Conservation (phyloP, 805 yeast genomes). For the Metschnikowia lochheadii region DNA sequence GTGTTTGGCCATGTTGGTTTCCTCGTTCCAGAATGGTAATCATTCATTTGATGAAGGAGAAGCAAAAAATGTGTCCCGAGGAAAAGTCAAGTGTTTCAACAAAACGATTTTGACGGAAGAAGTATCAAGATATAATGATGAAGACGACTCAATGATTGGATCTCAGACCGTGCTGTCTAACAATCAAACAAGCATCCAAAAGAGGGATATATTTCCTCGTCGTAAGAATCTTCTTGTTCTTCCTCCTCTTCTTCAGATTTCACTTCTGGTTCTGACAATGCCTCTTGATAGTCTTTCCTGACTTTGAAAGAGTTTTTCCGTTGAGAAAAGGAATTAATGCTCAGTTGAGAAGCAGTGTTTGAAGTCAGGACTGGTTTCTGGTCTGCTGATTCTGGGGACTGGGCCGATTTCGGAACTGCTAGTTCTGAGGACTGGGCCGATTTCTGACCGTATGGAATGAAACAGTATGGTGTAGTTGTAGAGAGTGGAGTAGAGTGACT, state of each 20-base stretch:
- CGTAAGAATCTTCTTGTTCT: slow-evolving; percentile 20
- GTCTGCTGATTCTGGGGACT: background rate
- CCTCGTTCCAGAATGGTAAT: too few species aligned
- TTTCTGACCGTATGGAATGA: background rate
- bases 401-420: background rate
- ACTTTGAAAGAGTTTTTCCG: slow-evolving; percentile 12
- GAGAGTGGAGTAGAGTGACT: too few species aligned
- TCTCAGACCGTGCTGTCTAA: too few species aligned
- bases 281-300: slow-evolving; percentile 13
- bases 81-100: too few species aligned
- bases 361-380: background rate
- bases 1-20: too few species aligned
- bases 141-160: too few species aligned
- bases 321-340: background rate
- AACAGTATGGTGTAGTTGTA: too few species aligned
- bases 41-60: too few species aligned
- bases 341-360: background rate
- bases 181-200: too few species aligned
- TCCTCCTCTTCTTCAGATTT: slow-evolving; percentile 17
- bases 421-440: background rate
- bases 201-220: slow-evolving; percentile 18
- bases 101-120: too few species aligned
- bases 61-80: too few species aligned
- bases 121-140: too few species aligned
- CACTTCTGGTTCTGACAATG: background rate